A percentile compares a stretch with the other conserved stretches of the same genome.
These are phyloP conservation scores for Fusarium sp. DNA, from an alignment of 2,329 filamentous ascomycete genomes.

Conservation along the genomic window DNA sequence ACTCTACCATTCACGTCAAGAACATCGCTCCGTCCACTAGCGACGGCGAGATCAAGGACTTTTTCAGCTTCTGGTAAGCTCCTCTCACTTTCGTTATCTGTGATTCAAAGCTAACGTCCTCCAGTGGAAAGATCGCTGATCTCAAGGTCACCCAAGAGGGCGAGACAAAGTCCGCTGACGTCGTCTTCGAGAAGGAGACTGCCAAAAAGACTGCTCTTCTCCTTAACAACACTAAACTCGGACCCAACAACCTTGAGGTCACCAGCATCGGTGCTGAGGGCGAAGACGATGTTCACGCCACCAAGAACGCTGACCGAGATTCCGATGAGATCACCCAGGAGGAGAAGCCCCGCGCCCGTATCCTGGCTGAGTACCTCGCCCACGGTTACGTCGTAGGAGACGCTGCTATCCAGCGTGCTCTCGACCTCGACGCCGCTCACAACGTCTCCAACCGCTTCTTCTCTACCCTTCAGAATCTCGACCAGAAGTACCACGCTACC, in stretches of 20 bases:
- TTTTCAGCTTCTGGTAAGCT: constrained; percentile 93
- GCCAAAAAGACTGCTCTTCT: constrained; percentile 97
- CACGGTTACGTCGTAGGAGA: constrained; percentile 90
- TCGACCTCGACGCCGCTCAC: constrained; percentile 90
- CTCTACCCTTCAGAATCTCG: constrained; percentile 78
- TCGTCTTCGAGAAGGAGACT: constrained; percentile 96
- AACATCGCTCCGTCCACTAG: constrained; percentile 86
- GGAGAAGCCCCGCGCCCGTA: constrained; percentile 94
- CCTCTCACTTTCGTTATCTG: neutral
- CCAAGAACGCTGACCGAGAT: constrained; percentile 68
- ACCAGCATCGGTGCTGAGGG: constrained; percentile 75
- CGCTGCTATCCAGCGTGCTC: constrained; percentile 81
- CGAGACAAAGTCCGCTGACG: constrained; percentile 84
- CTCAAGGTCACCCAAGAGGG: constrained; percentile 79
- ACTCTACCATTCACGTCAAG: constrained; percentile 83
- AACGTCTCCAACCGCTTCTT: constrained; percentile 87
- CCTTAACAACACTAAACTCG: constrained; percentile 96
- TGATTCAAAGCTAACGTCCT: constrained; percentile 33
- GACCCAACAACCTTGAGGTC: constrained; percentile 83
- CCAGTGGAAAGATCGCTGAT: constrained; percentile 88
- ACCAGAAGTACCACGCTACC: constrained; percentile 86
- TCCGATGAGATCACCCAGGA: constrained; percentile 86
- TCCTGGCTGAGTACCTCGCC: constrained; percentile 95
- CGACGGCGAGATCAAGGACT: constrained; percentile 93
- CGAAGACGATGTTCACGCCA: constrained; percentile 70